Conservation (phyloP, 2,329 filamentous ascomycete species). For the Macrophomina tecta region DNA sequence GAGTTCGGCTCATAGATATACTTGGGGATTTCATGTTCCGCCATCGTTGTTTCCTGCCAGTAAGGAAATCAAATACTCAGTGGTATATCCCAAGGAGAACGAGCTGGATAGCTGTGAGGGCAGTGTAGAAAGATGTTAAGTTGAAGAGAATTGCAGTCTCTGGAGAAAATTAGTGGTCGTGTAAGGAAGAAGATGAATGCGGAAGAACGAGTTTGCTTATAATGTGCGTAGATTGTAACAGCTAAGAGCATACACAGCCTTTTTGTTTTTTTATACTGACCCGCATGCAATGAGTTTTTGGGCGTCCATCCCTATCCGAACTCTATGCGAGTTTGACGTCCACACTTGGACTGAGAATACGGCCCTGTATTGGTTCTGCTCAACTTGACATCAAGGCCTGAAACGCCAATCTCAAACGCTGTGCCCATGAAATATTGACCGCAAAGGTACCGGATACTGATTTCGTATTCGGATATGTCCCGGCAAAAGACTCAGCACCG, state of each 20-base stretch:
- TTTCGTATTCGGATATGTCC: slow-evolving; percentile 2
- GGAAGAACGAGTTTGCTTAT: not conserved
- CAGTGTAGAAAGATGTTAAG: too few species aligned
- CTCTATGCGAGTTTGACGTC: not conserved
- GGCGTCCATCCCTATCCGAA: not conserved
- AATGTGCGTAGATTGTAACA: not conserved
- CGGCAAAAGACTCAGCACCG: not conserved
- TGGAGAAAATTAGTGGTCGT: too few species aligned
- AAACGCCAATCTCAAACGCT: not conserved
- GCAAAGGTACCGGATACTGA: not conserved
- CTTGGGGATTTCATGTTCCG: not conserved
- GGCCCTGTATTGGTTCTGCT: not conserved
- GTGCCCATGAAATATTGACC: not conserved
- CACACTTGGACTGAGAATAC: not conserved
- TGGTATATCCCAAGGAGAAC: not conserved
- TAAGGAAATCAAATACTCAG: too few species aligned
- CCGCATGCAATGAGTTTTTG: not conserved
- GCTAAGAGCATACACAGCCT: too few species aligned
- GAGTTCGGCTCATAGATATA: not conserved
- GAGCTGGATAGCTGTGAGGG: not conserved
- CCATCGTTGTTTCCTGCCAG: not conserved
- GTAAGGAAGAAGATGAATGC: too few species aligned
- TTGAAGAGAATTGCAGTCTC: too few species aligned
- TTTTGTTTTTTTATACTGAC: not conserved
- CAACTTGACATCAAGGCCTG: not conserved